These are phyloP conservation scores for Apiotrichum akiyoshidainum DNA, from an alignment of 1,284 basidiomycete species.

Conservation along the genomic window DNA sequence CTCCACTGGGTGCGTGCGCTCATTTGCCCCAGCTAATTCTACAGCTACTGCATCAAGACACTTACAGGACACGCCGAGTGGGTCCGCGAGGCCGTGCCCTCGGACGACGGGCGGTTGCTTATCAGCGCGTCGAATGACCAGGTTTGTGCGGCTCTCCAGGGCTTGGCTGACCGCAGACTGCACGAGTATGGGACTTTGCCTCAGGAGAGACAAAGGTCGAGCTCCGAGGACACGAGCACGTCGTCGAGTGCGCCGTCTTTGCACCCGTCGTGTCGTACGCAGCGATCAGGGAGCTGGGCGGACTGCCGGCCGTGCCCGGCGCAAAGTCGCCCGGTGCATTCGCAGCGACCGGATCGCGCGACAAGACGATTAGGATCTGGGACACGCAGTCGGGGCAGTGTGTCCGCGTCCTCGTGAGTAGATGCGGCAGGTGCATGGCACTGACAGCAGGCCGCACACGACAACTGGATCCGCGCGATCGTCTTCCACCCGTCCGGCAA, in stretches of 20 bases:
- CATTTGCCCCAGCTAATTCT: background rate
- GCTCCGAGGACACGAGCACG: slow-evolving; percentile 81
- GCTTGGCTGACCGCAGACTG: slow-evolving; percentile 58
- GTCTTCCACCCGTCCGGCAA: slow-evolving; percentile 84
- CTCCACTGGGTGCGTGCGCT: slow-evolving; percentile 63
- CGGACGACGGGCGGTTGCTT: slow-evolving; percentile 69
- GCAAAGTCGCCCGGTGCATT: slow-evolving; percentile 57
- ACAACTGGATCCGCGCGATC: slow-evolving; percentile 79
- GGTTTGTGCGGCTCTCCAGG: slow-evolving; percentile 52
- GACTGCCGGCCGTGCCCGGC: slow-evolving; percentile 58
- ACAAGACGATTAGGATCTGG: slow-evolving; percentile 86
- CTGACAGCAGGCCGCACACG: slow-evolving; percentile 62
- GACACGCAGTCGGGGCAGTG: slow-evolving; percentile 73
- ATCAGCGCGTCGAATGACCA: slow-evolving; percentile 82
- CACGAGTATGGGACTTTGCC: slow-evolving; percentile 72
- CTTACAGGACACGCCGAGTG: slow-evolving; percentile 65
- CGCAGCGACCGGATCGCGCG: slow-evolving; percentile 75
- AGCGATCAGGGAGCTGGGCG: slow-evolving; percentile 72
- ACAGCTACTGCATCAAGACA: slow-evolving; percentile 61
- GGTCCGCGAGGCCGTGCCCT: slow-evolving; percentile 67
- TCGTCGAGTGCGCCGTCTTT: slow-evolving; percentile 77
- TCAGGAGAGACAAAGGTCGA: slow-evolving; percentile 76
- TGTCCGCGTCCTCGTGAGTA: slow-evolving; percentile 61
- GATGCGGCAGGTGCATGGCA: background rate
- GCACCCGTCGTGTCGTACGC: slow-evolving; percentile 71